Evolutionary conservation across 345 rosid genomes (phyloP).

Genomic region (Aegle marmelos): DNA sequence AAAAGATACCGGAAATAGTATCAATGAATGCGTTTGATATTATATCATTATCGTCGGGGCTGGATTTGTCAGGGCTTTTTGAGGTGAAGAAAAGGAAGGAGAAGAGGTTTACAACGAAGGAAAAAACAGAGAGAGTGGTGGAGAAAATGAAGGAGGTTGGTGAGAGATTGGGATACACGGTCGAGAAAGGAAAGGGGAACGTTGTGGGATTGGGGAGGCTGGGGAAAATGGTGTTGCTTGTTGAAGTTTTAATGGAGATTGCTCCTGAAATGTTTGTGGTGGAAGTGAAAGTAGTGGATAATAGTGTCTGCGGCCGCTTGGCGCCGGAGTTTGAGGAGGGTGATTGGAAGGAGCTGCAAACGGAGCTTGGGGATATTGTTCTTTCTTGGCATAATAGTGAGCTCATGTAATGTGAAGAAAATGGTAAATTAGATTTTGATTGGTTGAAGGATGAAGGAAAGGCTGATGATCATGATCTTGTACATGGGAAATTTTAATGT

Average conservation of each 20-base stretch:
- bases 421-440: not conserved
- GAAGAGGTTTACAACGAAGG: constrained; percentile 57
- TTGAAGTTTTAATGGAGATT: constrained; percentile 45
- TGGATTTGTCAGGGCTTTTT: constrained; percentile 69
- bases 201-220: constrained; percentile 54
- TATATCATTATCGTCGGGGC: constrained; percentile 64
- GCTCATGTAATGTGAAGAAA: constrained; percentile 19
- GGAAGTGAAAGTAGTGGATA: constrained; percentile 49
- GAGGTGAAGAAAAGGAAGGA: constrained; percentile 43
- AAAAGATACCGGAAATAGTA: not conserved
- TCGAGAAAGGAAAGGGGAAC: constrained; percentile 55
- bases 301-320: constrained; percentile 25
- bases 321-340: constrained; percentile 44
- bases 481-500: not conserved
- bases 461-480: not conserved
- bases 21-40: constrained; percentile 67
- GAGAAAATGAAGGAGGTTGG: constrained; percentile 63
- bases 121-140: constrained; percentile 44
- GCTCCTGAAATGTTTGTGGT: constrained; percentile 48
- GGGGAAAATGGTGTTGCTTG: constrained; percentile 45
- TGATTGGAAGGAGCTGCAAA: constrained; percentile 60
- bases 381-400: constrained; percentile 52
- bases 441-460: not conserved
- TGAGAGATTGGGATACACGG: constrained; percentile 57
- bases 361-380: constrained; percentile 61